Conservation (phyloP, 106 monocot genomes). For the Apostasia ramifera region DNA sequence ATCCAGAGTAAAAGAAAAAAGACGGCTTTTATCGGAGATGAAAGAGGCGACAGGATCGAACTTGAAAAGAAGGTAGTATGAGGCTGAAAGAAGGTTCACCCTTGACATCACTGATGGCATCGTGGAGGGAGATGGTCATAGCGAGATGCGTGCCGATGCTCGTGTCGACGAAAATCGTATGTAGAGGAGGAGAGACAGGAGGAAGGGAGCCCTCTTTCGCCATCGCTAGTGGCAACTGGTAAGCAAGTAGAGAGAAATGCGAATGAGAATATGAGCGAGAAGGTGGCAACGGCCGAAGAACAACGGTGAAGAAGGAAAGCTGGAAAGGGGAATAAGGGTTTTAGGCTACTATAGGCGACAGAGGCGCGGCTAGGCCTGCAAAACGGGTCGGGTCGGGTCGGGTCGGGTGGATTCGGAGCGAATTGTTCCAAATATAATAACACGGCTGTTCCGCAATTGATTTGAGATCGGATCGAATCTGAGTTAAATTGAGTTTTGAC, state of each 20-base stretch:
- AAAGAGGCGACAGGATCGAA: background rate
- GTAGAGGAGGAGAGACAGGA: background rate
- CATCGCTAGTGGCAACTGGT: background rate
- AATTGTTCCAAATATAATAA: too few relatives aligned
- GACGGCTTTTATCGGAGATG: too few relatives aligned
- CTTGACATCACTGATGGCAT: slow-evolving; percentile 3
- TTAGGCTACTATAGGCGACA: background rate
- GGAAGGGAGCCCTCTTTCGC: background rate
- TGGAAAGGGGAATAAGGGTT: background rate
- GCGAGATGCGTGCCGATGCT: slow-evolving; percentile 9
- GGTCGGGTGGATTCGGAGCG: too few relatives aligned
- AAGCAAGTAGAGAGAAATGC: too few relatives aligned
- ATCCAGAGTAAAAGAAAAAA: too few relatives aligned
- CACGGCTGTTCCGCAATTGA: too few relatives aligned
- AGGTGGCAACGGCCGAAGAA: background rate
- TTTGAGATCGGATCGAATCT: too few relatives aligned
- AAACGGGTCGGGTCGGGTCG: too few relatives aligned
- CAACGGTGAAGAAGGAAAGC: background rate
- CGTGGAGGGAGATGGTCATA: background rate
- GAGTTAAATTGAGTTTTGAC: too few relatives aligned
- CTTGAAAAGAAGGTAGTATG: background rate
- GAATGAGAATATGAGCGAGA: too few relatives aligned
- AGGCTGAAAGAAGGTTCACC: background rate
- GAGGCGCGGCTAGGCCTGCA: too few relatives aligned
- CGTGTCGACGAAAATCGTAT: slow-evolving; percentile 7